These are phyloP conservation scores for Phanerochaete carnosa DNA, from an alignment of 768 basidiomycete species.

Conservation along the genomic window DNA sequence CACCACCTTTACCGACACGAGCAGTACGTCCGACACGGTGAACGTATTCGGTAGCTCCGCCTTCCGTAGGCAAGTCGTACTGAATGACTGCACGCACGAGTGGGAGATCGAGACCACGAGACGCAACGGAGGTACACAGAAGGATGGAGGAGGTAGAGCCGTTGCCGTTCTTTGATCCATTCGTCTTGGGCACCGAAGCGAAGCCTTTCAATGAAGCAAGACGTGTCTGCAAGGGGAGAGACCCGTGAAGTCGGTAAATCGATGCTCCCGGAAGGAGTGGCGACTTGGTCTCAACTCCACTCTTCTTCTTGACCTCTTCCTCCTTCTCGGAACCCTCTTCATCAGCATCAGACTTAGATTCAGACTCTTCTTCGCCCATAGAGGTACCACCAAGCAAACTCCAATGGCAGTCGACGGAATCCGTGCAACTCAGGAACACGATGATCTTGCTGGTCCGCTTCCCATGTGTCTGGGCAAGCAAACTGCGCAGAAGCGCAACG, in stretches of 20 bases:
- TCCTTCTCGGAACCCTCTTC: slow-evolving; percentile 20
- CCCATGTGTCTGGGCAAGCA: slow-evolving; percentile 61
- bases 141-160: slow-evolving; percentile 60
- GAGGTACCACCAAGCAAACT: slow-evolving; percentile 66
- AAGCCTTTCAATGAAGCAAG: slow-evolving; percentile 83
- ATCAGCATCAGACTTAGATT: slow-evolving; percentile 12
- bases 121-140: slow-evolving; percentile 95
- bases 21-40: slow-evolving; percentile 97
- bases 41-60: slow-evolving; percentile 93
- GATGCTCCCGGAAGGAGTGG: slow-evolving; percentile 77
- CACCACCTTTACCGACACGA: slow-evolving; percentile 91
- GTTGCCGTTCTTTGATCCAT: slow-evolving; percentile 23
- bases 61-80: slow-evolving; percentile 96
- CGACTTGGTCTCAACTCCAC: slow-evolving; percentile 53
- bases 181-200: slow-evolving; percentile 38
- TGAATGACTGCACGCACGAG: slow-evolving; percentile 93
- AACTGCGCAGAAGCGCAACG: slow-evolving; percentile 58
- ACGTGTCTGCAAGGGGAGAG: slow-evolving; percentile 77
- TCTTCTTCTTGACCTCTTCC: slow-evolving; percentile 20
- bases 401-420: slow-evolving; percentile 98
- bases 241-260: slow-evolving; percentile 91
- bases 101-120: slow-evolving; percentile 95
- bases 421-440: slow-evolving; percentile 95
- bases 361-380: slow-evolving; percentile 50
- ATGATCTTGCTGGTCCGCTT: slow-evolving; percentile 71